These are phyloP conservation scores for Fusarium pilosicola DNA, from an alignment of 2,329 filamentous ascomycete species.

Conservation along the genomic window DNA sequence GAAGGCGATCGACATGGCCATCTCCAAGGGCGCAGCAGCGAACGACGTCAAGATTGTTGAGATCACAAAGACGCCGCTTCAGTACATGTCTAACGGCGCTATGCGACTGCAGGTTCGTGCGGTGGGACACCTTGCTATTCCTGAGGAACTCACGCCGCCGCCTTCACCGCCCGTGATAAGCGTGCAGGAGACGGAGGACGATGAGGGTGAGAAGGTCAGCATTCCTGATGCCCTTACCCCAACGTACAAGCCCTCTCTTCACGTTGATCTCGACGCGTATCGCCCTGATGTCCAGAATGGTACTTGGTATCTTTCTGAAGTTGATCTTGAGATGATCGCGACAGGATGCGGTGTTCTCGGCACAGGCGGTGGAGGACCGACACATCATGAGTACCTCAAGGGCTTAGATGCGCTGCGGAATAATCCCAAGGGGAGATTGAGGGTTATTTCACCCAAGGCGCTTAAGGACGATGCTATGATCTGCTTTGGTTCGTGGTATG, in stretches of 20 bases:
- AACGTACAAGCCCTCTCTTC: slow-evolving; percentile 46
- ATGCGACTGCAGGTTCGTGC: slow-evolving; percentile 50
- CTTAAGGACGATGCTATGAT: slow-evolving; percentile 52
- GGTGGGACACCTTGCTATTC: slow-evolving; percentile 48
- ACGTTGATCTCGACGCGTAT: slow-evolving; percentile 46
- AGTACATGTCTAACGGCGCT: slow-evolving; percentile 50
- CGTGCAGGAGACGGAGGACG: slow-evolving; percentile 27
- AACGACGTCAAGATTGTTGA: slow-evolving; percentile 56
- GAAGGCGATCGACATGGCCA: slow-evolving; percentile 45
- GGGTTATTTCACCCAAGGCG: slow-evolving; percentile 52
- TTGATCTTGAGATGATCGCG: slow-evolving; percentile 50
- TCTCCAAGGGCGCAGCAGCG: slow-evolving; percentile 46
- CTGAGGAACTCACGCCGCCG: slow-evolving; percentile 39
- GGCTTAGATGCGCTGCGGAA: slow-evolving; percentile 51
- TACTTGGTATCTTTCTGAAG: slow-evolving; percentile 50
- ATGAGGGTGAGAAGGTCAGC: slow-evolving; percentile 42
- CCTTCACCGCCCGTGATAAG: slow-evolving; percentile 28
- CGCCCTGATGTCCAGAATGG: slow-evolving; percentile 46
- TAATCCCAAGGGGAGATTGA: slow-evolving; percentile 48
- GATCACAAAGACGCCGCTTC: slow-evolving; percentile 55
- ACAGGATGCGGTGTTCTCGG: slow-evolving; percentile 51
- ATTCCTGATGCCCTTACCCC: slow-evolving; percentile 45
- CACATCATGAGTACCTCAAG: slow-evolving; percentile 57
- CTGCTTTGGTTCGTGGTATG: slow-evolving; percentile 58
- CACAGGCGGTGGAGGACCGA: slow-evolving; percentile 51